Evolutionary conservation across 306 rosid genomes (phyloP).

Genomic region (Carpinus viminea): DNA sequence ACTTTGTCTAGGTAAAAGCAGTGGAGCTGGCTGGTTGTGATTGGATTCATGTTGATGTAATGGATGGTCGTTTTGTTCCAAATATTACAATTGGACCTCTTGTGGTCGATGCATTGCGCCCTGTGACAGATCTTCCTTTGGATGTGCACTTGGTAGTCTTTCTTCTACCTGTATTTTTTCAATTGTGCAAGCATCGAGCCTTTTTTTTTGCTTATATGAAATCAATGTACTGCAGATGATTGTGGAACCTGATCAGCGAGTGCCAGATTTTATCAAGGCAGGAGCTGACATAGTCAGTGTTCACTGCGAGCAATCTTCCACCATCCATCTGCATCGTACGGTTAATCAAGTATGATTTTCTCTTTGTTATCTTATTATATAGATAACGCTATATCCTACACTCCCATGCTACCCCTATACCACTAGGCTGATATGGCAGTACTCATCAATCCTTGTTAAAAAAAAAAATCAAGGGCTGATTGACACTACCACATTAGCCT

Average conservation of each 20-base stretch:
- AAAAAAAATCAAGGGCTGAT: no score
- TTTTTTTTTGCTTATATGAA: conserved; percentile 13
- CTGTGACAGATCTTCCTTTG: conserved; percentile 98
- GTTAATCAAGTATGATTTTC: conserved; percentile 62
- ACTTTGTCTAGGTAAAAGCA: conserved; percentile 78
- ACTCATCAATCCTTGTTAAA: no score
- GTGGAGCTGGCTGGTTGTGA: conserved; percentile 99
- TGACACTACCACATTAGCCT: no score
- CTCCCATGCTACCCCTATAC: no score
- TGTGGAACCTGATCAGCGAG: conserved; percentile 95
- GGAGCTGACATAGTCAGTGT: conserved; percentile 99
- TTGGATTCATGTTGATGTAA: conserved; percentile 99
- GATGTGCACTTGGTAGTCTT: conserved; percentile 90
- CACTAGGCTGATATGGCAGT: no score
- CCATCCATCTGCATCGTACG: conserved; percentile 98
- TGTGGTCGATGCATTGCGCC: conserved; percentile 93
- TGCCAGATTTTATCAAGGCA: conserved; percentile 98
- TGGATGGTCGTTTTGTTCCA: conserved; percentile 99
- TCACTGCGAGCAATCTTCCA: conserved; percentile 89
- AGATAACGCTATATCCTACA: no score
- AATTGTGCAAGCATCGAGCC: conserved; percentile 1
- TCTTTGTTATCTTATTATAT: conserved; percentile 12
- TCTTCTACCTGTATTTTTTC: conserved; percentile 20
- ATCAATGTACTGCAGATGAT: conserved; percentile 67
- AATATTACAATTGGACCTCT: conserved; percentile 99